phyloP scores from a whole-genome alignment of 768 basidiomycete genomes.

The Macrolepiota fuliginosa region DNA sequence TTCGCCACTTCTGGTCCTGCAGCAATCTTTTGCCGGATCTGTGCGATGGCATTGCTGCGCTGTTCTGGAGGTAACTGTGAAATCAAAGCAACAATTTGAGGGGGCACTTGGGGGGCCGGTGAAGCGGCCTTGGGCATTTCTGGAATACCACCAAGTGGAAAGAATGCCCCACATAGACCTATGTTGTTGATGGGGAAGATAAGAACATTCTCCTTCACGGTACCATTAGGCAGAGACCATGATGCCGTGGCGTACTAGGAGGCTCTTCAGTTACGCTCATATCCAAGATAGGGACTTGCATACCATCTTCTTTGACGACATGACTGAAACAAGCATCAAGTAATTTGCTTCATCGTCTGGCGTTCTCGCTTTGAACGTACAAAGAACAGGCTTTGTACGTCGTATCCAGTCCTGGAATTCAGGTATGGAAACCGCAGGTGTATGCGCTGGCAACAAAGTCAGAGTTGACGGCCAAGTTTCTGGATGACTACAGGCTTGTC shows the following conservation, averaged over 20 bases:
- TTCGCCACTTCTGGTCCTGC: slow-evolving; percentile 9
- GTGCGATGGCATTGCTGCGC: slow-evolving; percentile 18
- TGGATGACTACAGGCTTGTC: slow-evolving; percentile 35
- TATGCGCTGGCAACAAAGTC: slow-evolving; percentile 36
- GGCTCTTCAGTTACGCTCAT: neutral
- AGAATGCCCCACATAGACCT: slow-evolving; percentile 45
- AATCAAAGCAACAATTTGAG: slow-evolving; percentile 18
- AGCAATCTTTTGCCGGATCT: slow-evolving; percentile 14
- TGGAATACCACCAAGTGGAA: slow-evolving; percentile 50
- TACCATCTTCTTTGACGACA: slow-evolving; percentile 45
- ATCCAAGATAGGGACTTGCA: slow-evolving; percentile 19
- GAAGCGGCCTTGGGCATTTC: slow-evolving; percentile 37
- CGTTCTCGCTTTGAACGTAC: slow-evolving; percentile 34
- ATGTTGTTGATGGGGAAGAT: slow-evolving; percentile 37
- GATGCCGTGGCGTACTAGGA: slow-evolving; percentile 47
- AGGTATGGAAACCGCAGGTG: slow-evolving; percentile 33
- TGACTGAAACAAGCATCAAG: slow-evolving; percentile 36
- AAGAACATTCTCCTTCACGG: slow-evolving; percentile 42
- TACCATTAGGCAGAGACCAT: slow-evolving; percentile 46
- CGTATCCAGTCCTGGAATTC: slow-evolving; percentile 50
- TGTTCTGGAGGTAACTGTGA: slow-evolving; percentile 25
- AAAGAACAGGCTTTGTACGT: slow-evolving; percentile 35
- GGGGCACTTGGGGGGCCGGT: slow-evolving; percentile 14
- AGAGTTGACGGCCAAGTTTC: slow-evolving; percentile 53
- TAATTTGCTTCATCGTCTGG: slow-evolving; percentile 32